Percentiles rank a stretch among this genome's conserved stretches.
Conservation (phyloP, 2,329 filamentous ascomycete species). For the Cyphellophora attinorum region DNA sequence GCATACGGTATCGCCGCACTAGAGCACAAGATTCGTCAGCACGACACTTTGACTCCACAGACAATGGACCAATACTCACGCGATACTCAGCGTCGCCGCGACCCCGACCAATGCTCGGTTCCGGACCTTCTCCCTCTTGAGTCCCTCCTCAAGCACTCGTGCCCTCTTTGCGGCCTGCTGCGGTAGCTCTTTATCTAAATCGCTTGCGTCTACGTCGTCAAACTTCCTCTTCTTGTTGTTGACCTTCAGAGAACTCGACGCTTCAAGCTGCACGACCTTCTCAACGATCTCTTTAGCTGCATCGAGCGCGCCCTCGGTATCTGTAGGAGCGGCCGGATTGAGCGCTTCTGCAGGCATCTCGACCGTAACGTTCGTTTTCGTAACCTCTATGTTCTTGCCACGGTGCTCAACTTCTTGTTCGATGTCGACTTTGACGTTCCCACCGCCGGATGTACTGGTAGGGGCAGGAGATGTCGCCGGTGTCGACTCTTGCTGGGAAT, state of each 20-base stretch:
- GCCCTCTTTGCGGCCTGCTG: conserved; percentile 60
- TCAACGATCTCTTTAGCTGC: conserved; percentile 84
- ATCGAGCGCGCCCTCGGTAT: conserved; percentile 73
- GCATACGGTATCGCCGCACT: conserved; percentile 15
- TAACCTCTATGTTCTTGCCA: conserved; percentile 56
- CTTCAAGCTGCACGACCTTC: conserved; percentile 45
- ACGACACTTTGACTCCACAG: background rate
- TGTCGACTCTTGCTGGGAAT: conserved; percentile 5
- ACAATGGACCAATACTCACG: conserved; percentile 52
- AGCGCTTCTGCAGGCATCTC: conserved; percentile 61
- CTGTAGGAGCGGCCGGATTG: conserved; percentile 63
- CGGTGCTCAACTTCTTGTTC: conserved; percentile 56
- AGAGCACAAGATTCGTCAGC: background rate
- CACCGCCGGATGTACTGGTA: too few relatives aligned
- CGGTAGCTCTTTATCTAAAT: conserved; percentile 24
- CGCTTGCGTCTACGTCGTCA: conserved; percentile 41
- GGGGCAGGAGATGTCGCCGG: conserved; percentile 12
- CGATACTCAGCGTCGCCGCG: conserved; percentile 75
- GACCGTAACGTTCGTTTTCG: conserved; percentile 63
- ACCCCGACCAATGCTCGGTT: conserved; percentile 78
- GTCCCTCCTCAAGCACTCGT: conserved; percentile 59
- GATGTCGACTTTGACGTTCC: conserved; percentile 59
- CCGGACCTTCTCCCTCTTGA: conserved; percentile 78
- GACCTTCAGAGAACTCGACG: conserved; percentile 25
- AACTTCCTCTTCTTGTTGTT: conserved; percentile 64